phyloP scores from a whole-genome alignment of 2,329 filamentous ascomycete species.

The Peltaster fructicola region DNA sequence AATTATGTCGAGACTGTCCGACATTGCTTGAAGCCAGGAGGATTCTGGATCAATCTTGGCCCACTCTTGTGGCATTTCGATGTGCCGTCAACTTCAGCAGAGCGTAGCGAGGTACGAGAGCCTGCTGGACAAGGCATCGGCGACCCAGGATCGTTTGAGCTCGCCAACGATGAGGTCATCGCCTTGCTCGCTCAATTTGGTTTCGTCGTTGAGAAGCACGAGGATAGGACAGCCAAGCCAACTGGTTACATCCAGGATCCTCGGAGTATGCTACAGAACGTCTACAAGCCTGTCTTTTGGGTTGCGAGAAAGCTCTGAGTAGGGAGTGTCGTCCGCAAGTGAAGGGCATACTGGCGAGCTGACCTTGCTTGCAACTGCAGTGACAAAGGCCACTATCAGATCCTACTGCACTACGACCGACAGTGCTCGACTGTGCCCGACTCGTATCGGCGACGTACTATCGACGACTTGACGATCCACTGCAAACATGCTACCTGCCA shows the following conservation, averaged over 20 bases:
- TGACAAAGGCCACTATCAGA: no score
- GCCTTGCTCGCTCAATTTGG: constrained; percentile 56
- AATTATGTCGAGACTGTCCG: constrained; percentile 72
- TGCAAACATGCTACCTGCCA: no score
- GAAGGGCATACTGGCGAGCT: no score
- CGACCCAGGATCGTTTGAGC: constrained; percentile 77
- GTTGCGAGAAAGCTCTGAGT: constrained; percentile 57
- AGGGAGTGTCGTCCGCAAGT: no score
- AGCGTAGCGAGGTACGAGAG: constrained; percentile 26
- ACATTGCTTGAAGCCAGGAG: constrained; percentile 59
- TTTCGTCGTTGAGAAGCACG: constrained; percentile 42
- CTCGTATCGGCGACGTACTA: no score
- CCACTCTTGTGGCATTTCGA: constrained; percentile 94
- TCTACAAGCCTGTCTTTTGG: constrained; percentile 71
- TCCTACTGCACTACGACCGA: no score
- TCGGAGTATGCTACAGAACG: constrained; percentile 69
- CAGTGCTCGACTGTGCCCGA: no score
- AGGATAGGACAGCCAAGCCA: constrained; percentile 36
- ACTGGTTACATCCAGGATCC: constrained; percentile 79
- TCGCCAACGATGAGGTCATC: constrained; percentile 77
- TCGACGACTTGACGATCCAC: no score
- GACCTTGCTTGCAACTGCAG: no score
- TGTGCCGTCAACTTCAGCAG: constrained; percentile 39
- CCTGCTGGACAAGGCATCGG: constrained; percentile 38
- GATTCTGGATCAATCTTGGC: constrained; percentile 76